These are phyloP conservation scores for Cornus kousa DNA, from an alignment of 148 eudicot species.

Conservation along the genomic window DNA sequence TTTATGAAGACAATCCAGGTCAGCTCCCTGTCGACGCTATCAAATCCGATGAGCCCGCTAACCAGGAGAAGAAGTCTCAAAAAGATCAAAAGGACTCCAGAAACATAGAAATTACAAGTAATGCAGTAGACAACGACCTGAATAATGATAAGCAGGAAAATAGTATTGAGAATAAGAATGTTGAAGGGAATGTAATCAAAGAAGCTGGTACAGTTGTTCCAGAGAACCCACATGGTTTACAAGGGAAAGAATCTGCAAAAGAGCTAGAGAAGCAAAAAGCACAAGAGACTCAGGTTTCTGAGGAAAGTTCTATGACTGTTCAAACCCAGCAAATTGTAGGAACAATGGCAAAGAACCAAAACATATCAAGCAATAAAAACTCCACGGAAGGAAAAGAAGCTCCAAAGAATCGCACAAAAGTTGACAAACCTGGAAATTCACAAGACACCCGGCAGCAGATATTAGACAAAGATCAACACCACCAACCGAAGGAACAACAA, in stretches of 20 bases:
- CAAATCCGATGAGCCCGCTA: slow-evolving; percentile 21
- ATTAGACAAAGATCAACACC: slow-evolving; percentile 22
- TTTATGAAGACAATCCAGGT: slow-evolving; percentile 61
- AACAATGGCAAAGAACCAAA: background rate
- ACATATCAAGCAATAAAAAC: background rate
- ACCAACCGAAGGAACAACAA: slow-evolving; percentile 29
- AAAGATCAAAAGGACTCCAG: slow-evolving; percentile 6
- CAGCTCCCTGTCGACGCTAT: slow-evolving; percentile 57
- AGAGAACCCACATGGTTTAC: slow-evolving; percentile 27
- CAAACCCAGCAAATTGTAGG: slow-evolving; percentile 33
- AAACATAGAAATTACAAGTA: background rate
- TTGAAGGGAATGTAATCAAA: slow-evolving; percentile 18
- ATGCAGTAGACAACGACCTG: slow-evolving; percentile 16
- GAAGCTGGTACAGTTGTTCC: slow-evolving; percentile 14
- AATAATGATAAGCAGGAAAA: slow-evolving; percentile 3
- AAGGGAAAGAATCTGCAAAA: slow-evolving; percentile 31
- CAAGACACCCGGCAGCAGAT: slow-evolving; percentile 7
- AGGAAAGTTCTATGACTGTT: slow-evolving; percentile 37
- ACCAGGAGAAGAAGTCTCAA: slow-evolving; percentile 10
- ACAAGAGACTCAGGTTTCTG: slow-evolving; percentile 22
- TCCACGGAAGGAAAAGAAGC: background rate
- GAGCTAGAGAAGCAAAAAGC: slow-evolving; percentile 7
- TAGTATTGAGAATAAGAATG: slow-evolving; percentile 9
- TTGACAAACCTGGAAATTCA: slow-evolving; percentile 1
- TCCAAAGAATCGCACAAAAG: background rate